phyloP scores from a whole-genome alignment of 495 filamentous ascomycete genomes.

The Podospora tetraspora region DNA sequence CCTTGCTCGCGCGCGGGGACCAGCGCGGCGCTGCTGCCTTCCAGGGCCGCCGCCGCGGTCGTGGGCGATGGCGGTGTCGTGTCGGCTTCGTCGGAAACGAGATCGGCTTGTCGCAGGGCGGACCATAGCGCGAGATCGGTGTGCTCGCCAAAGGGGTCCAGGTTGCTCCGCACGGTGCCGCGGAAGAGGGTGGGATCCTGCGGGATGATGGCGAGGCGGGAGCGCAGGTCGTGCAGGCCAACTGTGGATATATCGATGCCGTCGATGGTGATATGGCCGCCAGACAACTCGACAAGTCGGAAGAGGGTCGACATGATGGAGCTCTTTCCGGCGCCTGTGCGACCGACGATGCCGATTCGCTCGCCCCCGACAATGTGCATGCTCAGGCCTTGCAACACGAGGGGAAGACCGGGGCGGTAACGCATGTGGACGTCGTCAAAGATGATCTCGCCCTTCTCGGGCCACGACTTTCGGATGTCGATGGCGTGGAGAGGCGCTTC shows the following conservation, averaged over 20 bases:
- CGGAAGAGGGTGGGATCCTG: constrained; percentile 95
- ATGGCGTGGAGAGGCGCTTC: constrained; percentile 74
- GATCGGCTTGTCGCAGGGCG: constrained; percentile 73
- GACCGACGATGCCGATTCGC: constrained; percentile 87
- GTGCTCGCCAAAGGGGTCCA: constrained; percentile 89
- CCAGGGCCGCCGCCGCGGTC: neutral
- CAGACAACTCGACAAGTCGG: constrained; percentile 78
- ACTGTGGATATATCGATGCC: constrained; percentile 81
- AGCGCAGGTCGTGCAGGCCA: constrained; percentile 80
- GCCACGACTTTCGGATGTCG: constrained; percentile 68
- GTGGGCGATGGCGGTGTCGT: constrained; percentile 18
- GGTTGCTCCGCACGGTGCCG: constrained; percentile 82
- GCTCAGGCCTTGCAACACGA: constrained; percentile 72
- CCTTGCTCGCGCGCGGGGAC: constrained; percentile 27
- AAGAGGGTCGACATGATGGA: constrained; percentile 93
- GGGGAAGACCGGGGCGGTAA: constrained; percentile 74
- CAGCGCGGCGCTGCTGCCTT: constrained; percentile 17
- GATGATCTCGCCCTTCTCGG: constrained; percentile 74
- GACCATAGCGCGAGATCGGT: constrained; percentile 83
- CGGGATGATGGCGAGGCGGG: constrained; percentile 87
- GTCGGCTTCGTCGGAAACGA: constrained; percentile 53
- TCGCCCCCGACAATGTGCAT: constrained; percentile 80
- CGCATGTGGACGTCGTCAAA: constrained; percentile 89
- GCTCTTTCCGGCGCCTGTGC: constrained; percentile 91
- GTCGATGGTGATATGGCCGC: constrained; percentile 83